These are phyloP conservation scores for Lathyrus tuberosus DNA, from an alignment of 306 rosid species.

Conservation along the genomic window DNA sequence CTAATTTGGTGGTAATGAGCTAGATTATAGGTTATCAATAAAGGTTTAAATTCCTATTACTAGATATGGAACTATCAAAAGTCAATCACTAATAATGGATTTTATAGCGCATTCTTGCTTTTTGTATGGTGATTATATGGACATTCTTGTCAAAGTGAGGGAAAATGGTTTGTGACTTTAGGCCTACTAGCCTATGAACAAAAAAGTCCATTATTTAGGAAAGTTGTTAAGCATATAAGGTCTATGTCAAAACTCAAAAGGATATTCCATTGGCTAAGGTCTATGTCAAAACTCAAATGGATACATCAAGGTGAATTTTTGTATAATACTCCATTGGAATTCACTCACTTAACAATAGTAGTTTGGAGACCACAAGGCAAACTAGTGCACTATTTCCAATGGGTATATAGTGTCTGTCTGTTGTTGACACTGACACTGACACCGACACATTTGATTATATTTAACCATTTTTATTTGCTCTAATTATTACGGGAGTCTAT, in stretches of 20 bases:
- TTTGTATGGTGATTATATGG: slow-evolving; percentile 29
- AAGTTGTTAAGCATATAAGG: slow-evolving; percentile 9
- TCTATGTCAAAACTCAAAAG: background rate
- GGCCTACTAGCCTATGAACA: slow-evolving; percentile 12
- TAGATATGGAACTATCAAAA: slow-evolving; percentile 3
- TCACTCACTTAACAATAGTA: slow-evolving; percentile 5
- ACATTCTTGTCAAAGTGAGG: slow-evolving; percentile 8
- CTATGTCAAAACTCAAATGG: slow-evolving; percentile 2
- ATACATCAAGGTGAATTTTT: slow-evolving; percentile 25
- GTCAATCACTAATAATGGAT: slow-evolving; percentile 21
- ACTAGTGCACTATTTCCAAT: background rate
- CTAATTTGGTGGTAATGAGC: slow-evolving; percentile 7
- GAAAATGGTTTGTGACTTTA: slow-evolving; percentile 11
- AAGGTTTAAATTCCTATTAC: slow-evolving; percentile 15
- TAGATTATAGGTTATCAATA: background rate
- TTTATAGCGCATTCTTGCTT: slow-evolving; percentile 1
- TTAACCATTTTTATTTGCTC: background rate
- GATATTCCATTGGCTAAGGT: background rate
- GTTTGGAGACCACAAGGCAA: slow-evolving; percentile 22
- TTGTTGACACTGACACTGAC: no score
- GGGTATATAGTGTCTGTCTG: background rate
- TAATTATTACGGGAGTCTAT: background rate
- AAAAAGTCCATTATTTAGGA: slow-evolving; percentile 22
- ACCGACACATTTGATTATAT: background rate
- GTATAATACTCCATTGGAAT: slow-evolving; percentile 17